Conservation (phyloP, 129 eudicot genomes). For the Helichrysum umbraculigerum region DNA sequence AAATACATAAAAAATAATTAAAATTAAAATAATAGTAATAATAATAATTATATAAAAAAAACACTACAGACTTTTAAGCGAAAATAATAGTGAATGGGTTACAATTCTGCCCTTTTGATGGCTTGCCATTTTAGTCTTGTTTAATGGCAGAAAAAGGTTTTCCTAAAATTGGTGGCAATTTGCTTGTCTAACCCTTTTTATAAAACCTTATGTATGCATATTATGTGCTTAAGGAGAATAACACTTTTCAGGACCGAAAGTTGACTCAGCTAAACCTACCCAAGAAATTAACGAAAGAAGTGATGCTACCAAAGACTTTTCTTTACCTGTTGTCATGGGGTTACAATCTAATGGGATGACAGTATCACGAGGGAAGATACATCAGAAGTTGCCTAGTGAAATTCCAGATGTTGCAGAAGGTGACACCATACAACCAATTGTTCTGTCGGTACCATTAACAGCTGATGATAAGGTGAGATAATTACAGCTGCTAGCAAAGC, state of each 20-base stretch:
- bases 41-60: no score
- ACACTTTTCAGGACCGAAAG: slow-evolving; percentile 37
- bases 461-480: slow-evolving; percentile 34
- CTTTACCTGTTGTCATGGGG: slow-evolving; percentile 35
- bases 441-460: slow-evolving; percentile 11
- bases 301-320: slow-evolving; percentile 26
- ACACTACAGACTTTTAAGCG: neutral
- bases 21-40: no score
- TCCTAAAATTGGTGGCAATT: neutral
- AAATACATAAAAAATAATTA: neutral
- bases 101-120: neutral
- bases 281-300: slow-evolving; percentile 22
- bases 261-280: slow-evolving; percentile 21
- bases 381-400: slow-evolving; percentile 13
- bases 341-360: slow-evolving; percentile 41
- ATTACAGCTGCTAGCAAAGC: neutral
- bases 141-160: neutral
- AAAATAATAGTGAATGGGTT: neutral
- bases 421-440: slow-evolving; percentile 27
- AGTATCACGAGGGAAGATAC: slow-evolving; percentile 30
- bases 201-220: neutral
- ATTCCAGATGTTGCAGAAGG: slow-evolving; percentile 16
- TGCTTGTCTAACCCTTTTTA: neutral
- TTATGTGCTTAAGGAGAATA: slow-evolving; percentile 15
- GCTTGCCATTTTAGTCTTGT: neutral